Evolutionary conservation across 257 asterid genomes (phyloP).

Genomic region (Solanum tacnaense): DNA sequence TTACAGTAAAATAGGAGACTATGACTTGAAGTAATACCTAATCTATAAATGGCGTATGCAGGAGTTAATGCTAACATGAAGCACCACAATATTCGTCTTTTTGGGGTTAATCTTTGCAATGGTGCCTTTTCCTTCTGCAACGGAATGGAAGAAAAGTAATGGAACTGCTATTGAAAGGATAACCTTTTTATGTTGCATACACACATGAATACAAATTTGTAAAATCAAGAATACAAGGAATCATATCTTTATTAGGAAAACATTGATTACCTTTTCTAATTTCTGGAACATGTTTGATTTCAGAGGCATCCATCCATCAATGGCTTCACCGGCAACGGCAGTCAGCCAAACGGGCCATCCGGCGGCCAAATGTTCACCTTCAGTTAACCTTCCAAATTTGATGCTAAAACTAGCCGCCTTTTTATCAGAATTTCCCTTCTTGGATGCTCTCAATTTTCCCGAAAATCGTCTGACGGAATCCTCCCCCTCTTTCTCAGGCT

Average conservation of each 20-base stretch:
- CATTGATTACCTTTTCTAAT: conserved; percentile 52
- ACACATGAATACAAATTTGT: neutral
- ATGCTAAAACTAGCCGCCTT: conserved; percentile 40
- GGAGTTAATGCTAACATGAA: neutral
- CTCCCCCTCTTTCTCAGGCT: conserved; percentile 61
- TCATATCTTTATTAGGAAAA: neutral
- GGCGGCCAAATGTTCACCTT: conserved; percentile 51
- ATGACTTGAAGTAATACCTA: neutral
- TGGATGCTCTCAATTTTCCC: conserved; percentile 18
- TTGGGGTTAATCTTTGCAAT: neutral
- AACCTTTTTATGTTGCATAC: neutral
- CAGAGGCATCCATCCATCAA: conserved; percentile 71
- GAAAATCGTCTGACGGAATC: conserved; percentile 2
- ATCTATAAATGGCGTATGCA: neutral
- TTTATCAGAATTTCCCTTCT: conserved; percentile 25
- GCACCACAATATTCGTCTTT: neutral
- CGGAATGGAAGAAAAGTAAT: neutral
- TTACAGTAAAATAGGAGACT: neutral
- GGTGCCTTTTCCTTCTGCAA: neutral
- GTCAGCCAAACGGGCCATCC: conserved; percentile 90
- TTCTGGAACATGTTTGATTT: conserved; percentile 54
- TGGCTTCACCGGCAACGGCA: conserved; percentile 72
- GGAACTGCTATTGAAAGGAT: neutral
- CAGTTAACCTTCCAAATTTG: conserved; percentile 59
- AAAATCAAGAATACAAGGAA: neutral